Base-by-base conservation (phyloP, 805 yeast species). In the Lipomyces spencermartinsiae region DNA sequence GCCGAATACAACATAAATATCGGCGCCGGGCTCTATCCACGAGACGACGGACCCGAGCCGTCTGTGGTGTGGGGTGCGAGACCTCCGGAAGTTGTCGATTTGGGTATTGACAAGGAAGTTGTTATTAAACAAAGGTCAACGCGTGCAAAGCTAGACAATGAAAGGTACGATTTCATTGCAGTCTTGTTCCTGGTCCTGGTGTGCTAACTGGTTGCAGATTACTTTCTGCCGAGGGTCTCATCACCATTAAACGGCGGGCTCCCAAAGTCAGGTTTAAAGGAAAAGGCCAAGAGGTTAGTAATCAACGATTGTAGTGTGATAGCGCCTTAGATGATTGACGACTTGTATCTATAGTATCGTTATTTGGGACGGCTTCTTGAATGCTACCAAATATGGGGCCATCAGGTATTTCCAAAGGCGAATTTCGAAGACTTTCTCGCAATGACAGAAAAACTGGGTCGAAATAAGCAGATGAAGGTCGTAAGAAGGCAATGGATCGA, bases 351-450 rank as follows among this genome's bases (percentile, higher is more conserved):
- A 6, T 37, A 69, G 73, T 80, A 79, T 64, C 79, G 83, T 43
- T 87, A 87, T 75, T 75, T 87, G 63, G 76, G 82, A 9, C 78
- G 81, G 43, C 76, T 90, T 6, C 76, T 89, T 7, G 82, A 83
- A 37, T 81, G 84, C 49, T 90, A 89, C 76, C 92, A 89, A 77
- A 73, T 87, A 43, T 90, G 94, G 93, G 92, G 89, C 0, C 94
- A 90, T 76, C 81, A 84, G 29, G 73, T 92, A 51, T 92, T 84
- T 75, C 97, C 97, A 4, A 90, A 89, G 79, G 92, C 95, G 16
- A 88, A 86, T 70, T 91, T 93, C 71, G 81, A 81, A 59, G 96
- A 91, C 76, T 88, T 93, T 74, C 78, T 89, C 0, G 80, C 82
- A 31, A 78, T 89, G 72, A 78, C 88, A 60, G 81, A 83, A 54